Percentiles rank a stretch among this genome's conserved stretches.
Evolutionary conservation across 805 yeast species (phyloP).

Genomic region (Starmerella gropengiesseri): DNA sequence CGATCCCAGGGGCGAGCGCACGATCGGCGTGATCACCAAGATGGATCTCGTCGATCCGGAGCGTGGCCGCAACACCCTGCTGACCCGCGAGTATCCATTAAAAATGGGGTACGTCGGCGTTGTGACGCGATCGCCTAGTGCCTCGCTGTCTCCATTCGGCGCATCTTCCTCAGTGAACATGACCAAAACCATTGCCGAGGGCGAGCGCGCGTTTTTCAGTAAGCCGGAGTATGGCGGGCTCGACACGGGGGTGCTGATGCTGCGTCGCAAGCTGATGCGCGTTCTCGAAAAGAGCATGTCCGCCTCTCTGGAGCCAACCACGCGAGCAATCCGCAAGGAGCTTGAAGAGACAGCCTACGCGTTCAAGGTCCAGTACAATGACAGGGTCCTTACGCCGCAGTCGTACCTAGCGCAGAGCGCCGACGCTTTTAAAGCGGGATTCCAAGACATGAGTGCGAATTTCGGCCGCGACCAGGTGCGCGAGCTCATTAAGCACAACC

Average conservation of each 20-base stretch:
- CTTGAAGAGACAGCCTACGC: conserved; percentile 85
- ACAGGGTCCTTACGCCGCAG: conserved; percentile 84
- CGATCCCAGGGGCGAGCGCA: conserved; percentile 91
- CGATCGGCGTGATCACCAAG: conserved; percentile 93
- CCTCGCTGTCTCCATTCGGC: conserved; percentile 22
- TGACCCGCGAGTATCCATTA: conserved; percentile 76
- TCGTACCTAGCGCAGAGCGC: conserved; percentile 86
- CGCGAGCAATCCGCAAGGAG: conserved; percentile 73
- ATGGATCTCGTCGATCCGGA: conserved; percentile 78
- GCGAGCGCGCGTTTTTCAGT: conserved; percentile 52
- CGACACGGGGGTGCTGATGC: conserved; percentile 59
- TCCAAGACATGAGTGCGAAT: conserved; percentile 73
- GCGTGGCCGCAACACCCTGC: conserved; percentile 54
- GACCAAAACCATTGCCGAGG: conserved; percentile 34
- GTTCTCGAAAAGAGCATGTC: conserved; percentile 91
- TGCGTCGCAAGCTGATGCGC: conserved; percentile 71
- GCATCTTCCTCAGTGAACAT: conserved; percentile 38
- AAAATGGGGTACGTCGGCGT: conserved; percentile 98
- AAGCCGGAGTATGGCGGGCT: conserved; percentile 51
- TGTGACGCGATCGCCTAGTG: conserved; percentile 66
- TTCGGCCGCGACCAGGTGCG: conserved; percentile 77
- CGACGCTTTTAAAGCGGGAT: conserved; percentile 71
- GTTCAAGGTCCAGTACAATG: conserved; percentile 94
- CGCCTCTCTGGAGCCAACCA: conserved; percentile 75
- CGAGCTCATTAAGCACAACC: conserved; percentile 63